A percentile compares a stretch with the other conserved stretches of the same genome.
phyloP scores from a whole-genome alignment of 306 rosid species.

The Carpinus fangiana region DNA sequence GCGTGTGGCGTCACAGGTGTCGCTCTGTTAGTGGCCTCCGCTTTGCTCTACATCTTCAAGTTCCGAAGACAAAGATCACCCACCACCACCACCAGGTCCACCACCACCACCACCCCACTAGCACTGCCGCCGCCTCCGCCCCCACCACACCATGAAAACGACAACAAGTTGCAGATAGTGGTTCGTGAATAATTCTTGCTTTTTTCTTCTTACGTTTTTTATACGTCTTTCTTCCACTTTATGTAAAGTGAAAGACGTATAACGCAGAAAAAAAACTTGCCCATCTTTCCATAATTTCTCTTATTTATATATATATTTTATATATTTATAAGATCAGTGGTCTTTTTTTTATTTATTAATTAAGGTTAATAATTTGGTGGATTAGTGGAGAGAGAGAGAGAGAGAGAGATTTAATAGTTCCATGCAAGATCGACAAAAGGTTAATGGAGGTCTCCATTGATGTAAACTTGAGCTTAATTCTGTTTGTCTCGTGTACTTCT shows the following conservation, averaged over 20 bases:
- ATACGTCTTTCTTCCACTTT: not conserved
- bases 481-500: too few species aligned
- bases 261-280: not conserved
- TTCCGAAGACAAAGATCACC: conserved; percentile 25
- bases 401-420: too few species aligned
- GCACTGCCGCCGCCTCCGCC: not conserved
- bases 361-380: too few species aligned
- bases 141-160: not conserved
- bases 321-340: too few species aligned
- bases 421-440: too few species aligned
- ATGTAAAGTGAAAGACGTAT: not conserved
- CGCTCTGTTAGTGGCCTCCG: conserved; percentile 58
- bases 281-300: not conserved
- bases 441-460: too few species aligned
- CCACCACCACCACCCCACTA: not conserved
- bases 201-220: not conserved
- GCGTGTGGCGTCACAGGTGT: conserved; percentile 80
- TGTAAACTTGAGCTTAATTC: too few species aligned
- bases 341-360: too few species aligned
- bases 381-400: too few species aligned
- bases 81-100: not conserved
- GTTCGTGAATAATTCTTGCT: conserved; percentile 2
- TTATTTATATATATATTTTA: too few species aligned
- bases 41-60: conserved; percentile 45
- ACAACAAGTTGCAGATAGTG: conserved; percentile 38